A percentile compares a stretch with the other conserved stretches of the same genome.
Evolutionary conservation across 345 rosid species (phyloP).

Genomic region (Sisymbrium irio): DNA sequence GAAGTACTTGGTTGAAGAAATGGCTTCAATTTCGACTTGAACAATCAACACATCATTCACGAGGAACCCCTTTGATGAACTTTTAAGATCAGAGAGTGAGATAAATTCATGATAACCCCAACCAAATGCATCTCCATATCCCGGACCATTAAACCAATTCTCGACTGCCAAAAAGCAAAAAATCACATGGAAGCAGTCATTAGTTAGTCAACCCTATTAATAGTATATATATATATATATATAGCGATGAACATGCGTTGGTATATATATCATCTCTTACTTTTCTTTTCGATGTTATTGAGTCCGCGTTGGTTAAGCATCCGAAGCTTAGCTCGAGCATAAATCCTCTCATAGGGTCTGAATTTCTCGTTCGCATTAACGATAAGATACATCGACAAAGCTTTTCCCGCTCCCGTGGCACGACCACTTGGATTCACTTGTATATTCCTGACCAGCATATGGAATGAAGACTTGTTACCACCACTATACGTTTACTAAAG

Average conservation of each 20-base stretch:
- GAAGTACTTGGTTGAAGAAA: constrained; percentile 23
- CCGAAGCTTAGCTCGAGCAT: constrained; percentile 23
- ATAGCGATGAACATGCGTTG: neutral
- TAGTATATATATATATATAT: too few species aligned
- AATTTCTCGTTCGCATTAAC: neutral
- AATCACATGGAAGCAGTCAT: neutral
- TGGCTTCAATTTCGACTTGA: constrained; percentile 7
- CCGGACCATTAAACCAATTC: neutral
- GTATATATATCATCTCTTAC: constrained; percentile 6
- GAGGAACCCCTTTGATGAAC: constrained; percentile 9
- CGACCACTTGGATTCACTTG: constrained; percentile 12
- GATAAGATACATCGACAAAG: neutral
- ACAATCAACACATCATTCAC: constrained; percentile 16
- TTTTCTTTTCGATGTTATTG: neutral
- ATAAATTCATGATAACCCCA: constrained; percentile 13
- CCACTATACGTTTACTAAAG: neutral
- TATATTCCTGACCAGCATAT: neutral
- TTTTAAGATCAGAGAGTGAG: neutral
- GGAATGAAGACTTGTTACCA: neutral
- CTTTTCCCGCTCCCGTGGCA: neutral
- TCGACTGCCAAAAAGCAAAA: neutral
- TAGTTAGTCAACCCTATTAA: neutral
- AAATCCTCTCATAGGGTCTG: constrained; percentile 22
- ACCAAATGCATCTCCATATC: neutral
- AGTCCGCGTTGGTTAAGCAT: constrained; percentile 8